Percentiles rank a stretch among this genome's conserved stretches.
Evolutionary conservation across 257 asterid genomes (phyloP).

Genomic region (Solanum chilense): DNA sequence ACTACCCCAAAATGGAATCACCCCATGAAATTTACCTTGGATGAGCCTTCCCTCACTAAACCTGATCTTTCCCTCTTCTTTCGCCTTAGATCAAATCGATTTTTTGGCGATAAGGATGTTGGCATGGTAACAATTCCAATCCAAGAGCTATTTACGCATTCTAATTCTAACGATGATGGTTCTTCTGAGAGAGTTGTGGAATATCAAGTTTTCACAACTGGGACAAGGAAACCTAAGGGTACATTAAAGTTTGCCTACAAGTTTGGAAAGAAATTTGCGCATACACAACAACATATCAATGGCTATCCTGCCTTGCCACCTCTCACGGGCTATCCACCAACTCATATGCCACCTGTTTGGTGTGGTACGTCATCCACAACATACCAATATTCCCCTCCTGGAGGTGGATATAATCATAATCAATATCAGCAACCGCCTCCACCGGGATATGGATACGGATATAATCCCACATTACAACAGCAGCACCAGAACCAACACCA

Average conservation of each 20-base stretch:
- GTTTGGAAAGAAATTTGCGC: background rate
- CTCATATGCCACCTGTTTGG: background rate
- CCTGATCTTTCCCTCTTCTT: background rate
- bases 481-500: no score
- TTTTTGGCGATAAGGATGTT: background rate
- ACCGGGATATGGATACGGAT: background rate
- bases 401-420: background rate
- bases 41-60: background rate
- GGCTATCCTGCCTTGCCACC: background rate
- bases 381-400: background rate
- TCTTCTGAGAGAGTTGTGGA: background rate
- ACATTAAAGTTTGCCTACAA: background rate
- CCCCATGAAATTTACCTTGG: constrained; percentile 28
- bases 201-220: background rate
- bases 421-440: background rate
- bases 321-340: background rate
- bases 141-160: background rate
- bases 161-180: background rate
- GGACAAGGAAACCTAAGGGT: background rate
- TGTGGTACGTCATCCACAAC: background rate
- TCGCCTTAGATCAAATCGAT: background rate
- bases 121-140: background rate
- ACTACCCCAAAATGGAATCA: constrained; percentile 43
- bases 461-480: background rate
- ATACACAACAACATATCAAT: background rate